phyloP scores from a whole-genome alignment of 164 flowering plant species.

The Liriodendron chinense region DNA sequence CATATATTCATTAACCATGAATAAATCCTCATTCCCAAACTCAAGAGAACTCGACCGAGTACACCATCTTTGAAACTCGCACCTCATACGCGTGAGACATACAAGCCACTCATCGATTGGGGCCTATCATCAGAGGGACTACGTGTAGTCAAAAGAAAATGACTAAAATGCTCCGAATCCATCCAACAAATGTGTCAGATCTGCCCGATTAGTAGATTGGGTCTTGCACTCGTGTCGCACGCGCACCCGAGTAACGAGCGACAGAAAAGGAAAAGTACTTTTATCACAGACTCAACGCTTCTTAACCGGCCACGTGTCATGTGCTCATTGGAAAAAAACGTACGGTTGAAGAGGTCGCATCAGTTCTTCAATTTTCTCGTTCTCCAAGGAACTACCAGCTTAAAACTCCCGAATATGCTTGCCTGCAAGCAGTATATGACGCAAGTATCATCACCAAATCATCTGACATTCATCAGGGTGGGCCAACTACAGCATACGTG shows the following conservation, averaged over 20 bases:
- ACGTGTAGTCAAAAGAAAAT: no score
- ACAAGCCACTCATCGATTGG: neutral
- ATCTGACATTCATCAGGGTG: no score
- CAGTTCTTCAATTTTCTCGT: conserved; percentile 21
- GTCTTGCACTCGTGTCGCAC: neutral
- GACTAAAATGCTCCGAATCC: no score
- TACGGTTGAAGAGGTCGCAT: neutral
- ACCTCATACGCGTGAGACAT: neutral
- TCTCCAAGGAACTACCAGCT: conserved; percentile 54
- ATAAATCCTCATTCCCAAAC: neutral
- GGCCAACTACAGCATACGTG: no score
- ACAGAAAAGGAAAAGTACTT: no score
- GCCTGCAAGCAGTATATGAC: conserved; percentile 28
- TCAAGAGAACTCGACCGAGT: no score
- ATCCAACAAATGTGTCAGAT: neutral
- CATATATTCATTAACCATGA: no score
- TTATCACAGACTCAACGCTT: no score
- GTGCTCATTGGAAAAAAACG: neutral
- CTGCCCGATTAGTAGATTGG: neutral
- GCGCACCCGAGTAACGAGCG: neutral
- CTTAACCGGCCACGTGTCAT: neutral
- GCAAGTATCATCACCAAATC: neutral
- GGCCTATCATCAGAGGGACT: no score
- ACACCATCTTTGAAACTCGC: no score
- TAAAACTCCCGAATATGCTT: conserved; percentile 46